Percentiles rank a stretch among this genome's conserved stretches.
phyloP scores from a whole-genome alignment of 2,329 filamentous ascomycete genomes.

The Diaporthe citri region DNA sequence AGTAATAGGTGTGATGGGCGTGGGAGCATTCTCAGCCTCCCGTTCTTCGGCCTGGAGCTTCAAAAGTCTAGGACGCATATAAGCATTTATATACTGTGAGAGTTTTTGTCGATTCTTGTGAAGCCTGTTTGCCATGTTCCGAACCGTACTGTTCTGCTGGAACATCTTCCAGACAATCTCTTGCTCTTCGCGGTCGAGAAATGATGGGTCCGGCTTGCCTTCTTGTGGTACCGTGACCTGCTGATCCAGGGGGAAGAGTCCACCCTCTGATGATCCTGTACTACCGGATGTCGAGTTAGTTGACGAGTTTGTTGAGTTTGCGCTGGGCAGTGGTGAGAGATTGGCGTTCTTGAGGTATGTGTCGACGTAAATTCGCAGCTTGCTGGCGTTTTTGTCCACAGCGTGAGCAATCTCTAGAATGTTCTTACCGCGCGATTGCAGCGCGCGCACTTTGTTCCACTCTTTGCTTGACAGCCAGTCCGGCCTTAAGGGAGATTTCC shows the following conservation, averaged over 20 bases:
- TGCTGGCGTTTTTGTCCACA: background rate
- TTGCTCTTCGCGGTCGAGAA: background rate
- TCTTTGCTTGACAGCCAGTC: background rate
- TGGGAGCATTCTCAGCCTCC: background rate
- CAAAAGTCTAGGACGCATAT: background rate
- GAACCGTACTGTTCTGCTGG: background rate
- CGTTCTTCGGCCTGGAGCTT: background rate
- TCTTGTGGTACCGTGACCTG: background rate
- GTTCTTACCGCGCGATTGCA: background rate
- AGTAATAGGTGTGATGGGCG: background rate
- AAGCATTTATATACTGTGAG: slow-evolving; percentile 8
- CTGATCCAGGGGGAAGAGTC: background rate
- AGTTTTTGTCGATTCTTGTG: background rate
- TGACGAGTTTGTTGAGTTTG: background rate
- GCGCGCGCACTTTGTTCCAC: background rate
- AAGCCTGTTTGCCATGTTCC: background rate
- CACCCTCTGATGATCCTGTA: background rate
- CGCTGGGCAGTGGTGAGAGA: background rate
- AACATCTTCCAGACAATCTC: background rate
- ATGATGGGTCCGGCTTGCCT: background rate
- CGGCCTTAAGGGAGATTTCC: background rate
- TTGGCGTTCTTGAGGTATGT: background rate
- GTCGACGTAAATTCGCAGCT: background rate
- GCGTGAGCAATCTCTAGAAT: background rate
- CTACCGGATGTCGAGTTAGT: background rate